phyloP scores from a whole-genome alignment of 2,329 filamentous ascomycete species.

The Colletotrichum sp. region DNA sequence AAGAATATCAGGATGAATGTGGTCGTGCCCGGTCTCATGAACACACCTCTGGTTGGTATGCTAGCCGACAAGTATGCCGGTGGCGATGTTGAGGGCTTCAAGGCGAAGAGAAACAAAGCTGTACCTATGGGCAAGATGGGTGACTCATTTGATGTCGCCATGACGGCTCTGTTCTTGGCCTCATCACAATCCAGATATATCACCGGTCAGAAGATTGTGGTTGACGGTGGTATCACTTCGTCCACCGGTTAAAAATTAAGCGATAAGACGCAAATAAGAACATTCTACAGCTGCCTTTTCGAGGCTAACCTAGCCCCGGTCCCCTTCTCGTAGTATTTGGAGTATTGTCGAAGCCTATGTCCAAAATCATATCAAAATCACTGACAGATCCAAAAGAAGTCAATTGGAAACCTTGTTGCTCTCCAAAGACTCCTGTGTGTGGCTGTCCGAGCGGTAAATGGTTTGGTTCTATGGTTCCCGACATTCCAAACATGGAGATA shows the following conservation, averaged over 20 bases:
- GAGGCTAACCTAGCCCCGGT: neutral
- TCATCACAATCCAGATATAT: neutral
- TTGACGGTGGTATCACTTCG: neutral
- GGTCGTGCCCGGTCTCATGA: neutral
- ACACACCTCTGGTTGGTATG: neutral
- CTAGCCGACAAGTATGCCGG: neutral
- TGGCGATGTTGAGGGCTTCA: neutral
- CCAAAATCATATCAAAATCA: neutral
- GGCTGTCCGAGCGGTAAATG: neutral
- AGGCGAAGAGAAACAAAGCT: neutral
- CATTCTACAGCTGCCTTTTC: neutral
- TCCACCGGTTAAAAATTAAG: neutral
- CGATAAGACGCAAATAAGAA: neutral
- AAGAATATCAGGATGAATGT: neutral
- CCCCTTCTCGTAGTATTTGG: neutral
- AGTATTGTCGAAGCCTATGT: neutral
- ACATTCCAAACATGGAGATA: neutral
- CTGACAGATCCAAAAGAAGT: neutral
- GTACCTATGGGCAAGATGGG: neutral
- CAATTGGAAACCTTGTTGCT: neutral
- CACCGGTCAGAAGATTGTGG: neutral
- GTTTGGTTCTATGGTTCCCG: neutral
- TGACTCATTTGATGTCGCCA: neutral
- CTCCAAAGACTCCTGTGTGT: neutral
- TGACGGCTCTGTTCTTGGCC: neutral